phyloP scores from a whole-genome alignment of 2,329 filamentous ascomycete genomes.

The Curvularia lunata region DNA sequence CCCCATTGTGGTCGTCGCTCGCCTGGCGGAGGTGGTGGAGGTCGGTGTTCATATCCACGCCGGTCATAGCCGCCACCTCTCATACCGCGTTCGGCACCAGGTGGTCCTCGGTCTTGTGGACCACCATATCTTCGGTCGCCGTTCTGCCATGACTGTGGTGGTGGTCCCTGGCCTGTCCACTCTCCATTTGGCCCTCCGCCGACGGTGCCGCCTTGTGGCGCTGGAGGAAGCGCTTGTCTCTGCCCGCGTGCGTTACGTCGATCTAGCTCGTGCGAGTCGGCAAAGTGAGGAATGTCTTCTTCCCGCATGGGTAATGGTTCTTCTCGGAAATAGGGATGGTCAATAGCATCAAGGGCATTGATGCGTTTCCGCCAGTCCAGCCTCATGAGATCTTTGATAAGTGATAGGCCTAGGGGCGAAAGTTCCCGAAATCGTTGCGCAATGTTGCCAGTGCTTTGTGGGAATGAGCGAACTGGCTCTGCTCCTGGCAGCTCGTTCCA shows the following conservation, averaged over 20 bases:
- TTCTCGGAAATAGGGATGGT: constrained; percentile 89
- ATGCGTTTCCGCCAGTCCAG: constrained; percentile 88
- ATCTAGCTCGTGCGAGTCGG: constrained; percentile 97
- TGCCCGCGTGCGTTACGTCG: constrained; percentile 87
- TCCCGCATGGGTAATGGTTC: constrained; percentile 79
- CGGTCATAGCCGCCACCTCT: constrained; percentile 39
- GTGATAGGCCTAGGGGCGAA: constrained; percentile 73
- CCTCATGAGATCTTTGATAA: constrained; percentile 81
- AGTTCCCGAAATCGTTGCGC: constrained; percentile 76
- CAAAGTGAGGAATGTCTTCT: constrained; percentile 86
- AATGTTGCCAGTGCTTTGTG: constrained; percentile 68
- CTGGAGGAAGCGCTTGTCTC: constrained; percentile 82
- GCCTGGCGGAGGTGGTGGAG: constrained; percentile 45
- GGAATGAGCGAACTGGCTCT: constrained; percentile 72
- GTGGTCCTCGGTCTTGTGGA: constrained; percentile 50
- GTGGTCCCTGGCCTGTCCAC: constrained; percentile 58
- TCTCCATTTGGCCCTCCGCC: constrained; percentile 71
- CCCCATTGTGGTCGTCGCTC: constrained; percentile 44
- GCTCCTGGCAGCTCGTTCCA: constrained; percentile 84
- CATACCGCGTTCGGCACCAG: constrained; percentile 43
- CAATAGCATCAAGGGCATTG: constrained; percentile 91
- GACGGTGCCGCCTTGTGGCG: constrained; percentile 88
- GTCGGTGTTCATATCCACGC: constrained; percentile 41
- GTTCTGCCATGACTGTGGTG: constrained; percentile 44
- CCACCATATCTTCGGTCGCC: constrained; percentile 44